Evolutionary conservation across 2,329 filamentous ascomycete species (phyloP), one percentile per base, ranked within the genome.

Genomic region (Neobulgaria alba): DNA sequence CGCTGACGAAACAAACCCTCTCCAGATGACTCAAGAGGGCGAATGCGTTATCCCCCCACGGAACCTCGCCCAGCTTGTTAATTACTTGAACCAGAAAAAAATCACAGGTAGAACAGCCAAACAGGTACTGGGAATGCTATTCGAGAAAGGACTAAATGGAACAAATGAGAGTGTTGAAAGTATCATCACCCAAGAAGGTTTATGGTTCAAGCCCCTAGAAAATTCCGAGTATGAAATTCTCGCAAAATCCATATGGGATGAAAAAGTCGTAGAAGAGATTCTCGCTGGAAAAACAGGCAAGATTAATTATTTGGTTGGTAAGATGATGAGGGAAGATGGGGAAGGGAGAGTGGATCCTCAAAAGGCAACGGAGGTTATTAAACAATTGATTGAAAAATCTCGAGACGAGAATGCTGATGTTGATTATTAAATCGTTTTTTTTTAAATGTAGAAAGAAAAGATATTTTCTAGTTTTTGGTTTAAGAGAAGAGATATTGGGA

Each of bases 281-380:
- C 64, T 69, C 31, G 77, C 75, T 53, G 71, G 72, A 0, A 75
- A 81, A 49, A 63, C 66, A 20, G 75, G 77, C n/a, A 85, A 84
- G 59, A 58, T 81, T 5, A 77, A 76, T 52, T 84, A 73, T 66
- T 73, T 84, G 51, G 71, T 85, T 10, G 80, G 80, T 9, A 74
- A 81, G 58, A 81, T 84, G 73, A 77, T 83, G 62, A 66, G 73
- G 33, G 62, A 64, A 45, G 75, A 75, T 19, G 67, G 71, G 19
- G 73, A 76, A 44, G 77, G 77, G 1, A 73, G 73, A 1, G 71
- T 83, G 5, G 76, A 82, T 58, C 73, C 79, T 3, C 65, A 67
- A 42, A 69, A 68, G 52, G 79, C 77, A 8, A 72, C 73, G 56
- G 61, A 63, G 42, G 64, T 74, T 9, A 57, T 83, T 23, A 64